These are phyloP conservation scores for Fusarium nelsonii DNA, from an alignment of 2,329 filamentous ascomycete genomes.

Conservation along the genomic window DNA sequence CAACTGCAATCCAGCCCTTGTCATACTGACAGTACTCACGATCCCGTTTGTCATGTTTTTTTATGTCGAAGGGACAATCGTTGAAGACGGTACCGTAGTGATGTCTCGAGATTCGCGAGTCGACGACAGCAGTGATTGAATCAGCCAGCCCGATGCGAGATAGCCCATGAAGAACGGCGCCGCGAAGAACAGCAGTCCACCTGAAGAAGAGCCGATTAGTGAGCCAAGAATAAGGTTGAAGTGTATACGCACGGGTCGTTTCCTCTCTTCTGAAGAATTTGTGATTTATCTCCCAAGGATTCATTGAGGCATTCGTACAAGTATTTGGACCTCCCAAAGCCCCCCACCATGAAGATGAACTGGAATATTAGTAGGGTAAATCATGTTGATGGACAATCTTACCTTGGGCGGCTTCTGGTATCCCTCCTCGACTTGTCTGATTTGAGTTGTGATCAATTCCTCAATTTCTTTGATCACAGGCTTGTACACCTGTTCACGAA, in stretches of 20 bases:
- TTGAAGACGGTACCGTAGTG: conserved; percentile 47
- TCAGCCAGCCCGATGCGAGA: neutral
- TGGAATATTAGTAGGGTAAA: conserved; percentile 20
- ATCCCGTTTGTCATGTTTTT: conserved; percentile 38
- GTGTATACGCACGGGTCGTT: conserved; percentile 50
- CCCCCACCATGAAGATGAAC: conserved; percentile 57
- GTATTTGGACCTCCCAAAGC: conserved; percentile 54
- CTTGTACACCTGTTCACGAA: conserved; percentile 39
- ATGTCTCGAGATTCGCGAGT: conserved; percentile 48
- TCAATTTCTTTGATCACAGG: conserved; percentile 44
- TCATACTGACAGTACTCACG: conserved; percentile 32
- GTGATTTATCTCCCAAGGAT: conserved; percentile 8
- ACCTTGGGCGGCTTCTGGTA: conserved; percentile 49
- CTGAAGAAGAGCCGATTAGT: conserved; percentile 29
- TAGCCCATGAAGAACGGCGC: conserved; percentile 51
- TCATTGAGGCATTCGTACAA: conserved; percentile 46
- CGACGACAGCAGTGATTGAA: conserved; percentile 34
- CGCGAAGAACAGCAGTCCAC: conserved; percentile 54
- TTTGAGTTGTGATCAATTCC: conserved; percentile 48
- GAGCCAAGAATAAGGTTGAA: accelerated
- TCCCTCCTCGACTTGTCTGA: conserved; percentile 41
- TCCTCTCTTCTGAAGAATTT: conserved; percentile 51
- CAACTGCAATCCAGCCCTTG: conserved; percentile 26
- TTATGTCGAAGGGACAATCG: conserved; percentile 23
- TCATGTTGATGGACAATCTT: neutral